Conservation (phyloP, 305 asterid species). For the Coffea humblotiana region DNA sequence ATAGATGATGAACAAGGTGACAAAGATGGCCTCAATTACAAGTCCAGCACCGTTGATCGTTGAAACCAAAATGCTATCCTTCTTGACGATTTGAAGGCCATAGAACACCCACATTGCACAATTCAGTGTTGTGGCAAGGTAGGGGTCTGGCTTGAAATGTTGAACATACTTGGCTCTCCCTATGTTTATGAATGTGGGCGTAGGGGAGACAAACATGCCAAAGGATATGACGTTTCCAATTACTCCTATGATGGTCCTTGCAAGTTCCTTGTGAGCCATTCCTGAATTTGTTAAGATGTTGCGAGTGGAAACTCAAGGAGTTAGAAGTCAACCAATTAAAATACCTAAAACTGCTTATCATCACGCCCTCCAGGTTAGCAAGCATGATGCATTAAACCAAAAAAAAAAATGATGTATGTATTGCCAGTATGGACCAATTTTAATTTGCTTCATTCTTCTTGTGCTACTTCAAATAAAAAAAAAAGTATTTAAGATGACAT, state of each 20-base stretch:
- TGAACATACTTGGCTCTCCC: constrained; percentile 52
- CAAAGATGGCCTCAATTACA: constrained; percentile 38
- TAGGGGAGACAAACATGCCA: constrained; percentile 61
- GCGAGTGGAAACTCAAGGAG: neutral
- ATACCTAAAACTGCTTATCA: too few relatives aligned
- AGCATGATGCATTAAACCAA: too few relatives aligned
- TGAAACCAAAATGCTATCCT: constrained; percentile 60
- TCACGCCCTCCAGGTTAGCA: too few relatives aligned
- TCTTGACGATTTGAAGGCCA: constrained; percentile 78
- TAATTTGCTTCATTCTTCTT: too few relatives aligned
- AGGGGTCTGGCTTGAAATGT: constrained; percentile 58
- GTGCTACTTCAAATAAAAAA: too few relatives aligned
- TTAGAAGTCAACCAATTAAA: constrained; percentile 21
- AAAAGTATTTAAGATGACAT: too few relatives aligned
- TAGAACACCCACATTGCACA: constrained; percentile 74
- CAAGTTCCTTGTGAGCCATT: constrained; percentile 29
- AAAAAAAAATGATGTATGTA: too few relatives aligned
- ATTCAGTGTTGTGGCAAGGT: constrained; percentile 54
- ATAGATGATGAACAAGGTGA: constrained; percentile 50
- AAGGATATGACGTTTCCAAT: constrained; percentile 59
- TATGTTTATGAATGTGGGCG: constrained; percentile 43
- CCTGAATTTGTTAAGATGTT: neutral
- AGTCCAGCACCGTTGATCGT: constrained; percentile 69
- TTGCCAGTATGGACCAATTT: too few relatives aligned
- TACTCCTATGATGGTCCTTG: constrained; percentile 30